Base-by-base conservation (phyloP, 208 protist genomes). In the Trypanosoma avium region DNA sequence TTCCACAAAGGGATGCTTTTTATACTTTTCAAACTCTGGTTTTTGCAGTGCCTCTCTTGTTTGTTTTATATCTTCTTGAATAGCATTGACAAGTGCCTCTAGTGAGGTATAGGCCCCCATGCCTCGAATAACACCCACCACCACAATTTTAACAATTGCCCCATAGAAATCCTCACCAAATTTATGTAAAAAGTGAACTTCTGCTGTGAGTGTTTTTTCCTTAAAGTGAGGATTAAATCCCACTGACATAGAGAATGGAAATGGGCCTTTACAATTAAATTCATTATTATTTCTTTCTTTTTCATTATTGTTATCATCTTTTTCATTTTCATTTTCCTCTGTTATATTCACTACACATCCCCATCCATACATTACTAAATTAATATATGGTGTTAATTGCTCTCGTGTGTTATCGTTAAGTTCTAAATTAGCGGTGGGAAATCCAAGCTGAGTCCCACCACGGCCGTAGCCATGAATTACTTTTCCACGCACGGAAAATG, bases 221-320 rank as follows among this genome's bases (percentile, higher is more conserved):
- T 84, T 58, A 67, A 96, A 97, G 29, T 97, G 92, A 1, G 90
- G 88, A 73, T 97, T 97, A 71, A 80, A 84, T 29, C 93, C 93
- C 36, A 97, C 75, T 9, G 86, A 94, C 85, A 95, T 92, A 54
- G 82, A 89, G 58, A 96, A 87, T 0, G 82, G 77, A 58, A 82
- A 86, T 4, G 86, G 81, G 0, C 80, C 87, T 1, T 70, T 49
- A 13, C 57, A n/a, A 0, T 22, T 13, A 27, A 7, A 7, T n/a
- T 61, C 59, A 22, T 57, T 29, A 3, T 24, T 19, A 0, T 17
- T 9, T 24, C 12, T 7, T 17, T 65, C 57, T 40, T 58, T 52
- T 17, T 15, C 57, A 40, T 59, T 26, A 17, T 19, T 30, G 17
- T 24, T 19, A 15, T 33, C 21, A 7, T 10, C 21, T 26, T 40